phyloP scores from a whole-genome alignment of 2,329 filamentous ascomycete species.

The Sporothrix curviconia region DNA sequence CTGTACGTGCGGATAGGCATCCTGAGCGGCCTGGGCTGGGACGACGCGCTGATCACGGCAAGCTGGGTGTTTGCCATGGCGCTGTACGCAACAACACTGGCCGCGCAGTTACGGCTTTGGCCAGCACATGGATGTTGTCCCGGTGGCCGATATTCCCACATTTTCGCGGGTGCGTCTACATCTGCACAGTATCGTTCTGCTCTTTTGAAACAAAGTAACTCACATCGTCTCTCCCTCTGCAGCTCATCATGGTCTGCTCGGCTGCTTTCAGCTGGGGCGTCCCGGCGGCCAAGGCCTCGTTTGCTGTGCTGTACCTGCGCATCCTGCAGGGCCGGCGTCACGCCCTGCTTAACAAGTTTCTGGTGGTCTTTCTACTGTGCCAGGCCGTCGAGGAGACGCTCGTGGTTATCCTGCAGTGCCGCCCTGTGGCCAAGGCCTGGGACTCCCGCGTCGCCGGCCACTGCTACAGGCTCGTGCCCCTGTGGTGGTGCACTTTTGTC shows the following conservation, averaged over 20 bases:
- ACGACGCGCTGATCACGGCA: not conserved
- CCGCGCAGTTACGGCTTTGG: not conserved
- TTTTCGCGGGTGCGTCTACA: not conserved
- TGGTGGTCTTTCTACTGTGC: not conserved
- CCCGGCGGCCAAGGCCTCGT: slow-evolving; percentile 6
- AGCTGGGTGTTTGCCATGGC: slow-evolving; percentile 9
- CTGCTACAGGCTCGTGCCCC: not conserved
- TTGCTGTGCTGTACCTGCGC: slow-evolving; percentile 7
- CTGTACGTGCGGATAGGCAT: slow-evolving; percentile 3
- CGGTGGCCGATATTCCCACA: not conserved
- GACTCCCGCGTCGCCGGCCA: not conserved
- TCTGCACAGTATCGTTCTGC: no score
- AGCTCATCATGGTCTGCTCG: slow-evolving; percentile 4
- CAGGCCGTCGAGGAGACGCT: slow-evolving; percentile 13
- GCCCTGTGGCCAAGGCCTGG: slow-evolving; percentile 9
- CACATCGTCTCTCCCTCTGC: no score
- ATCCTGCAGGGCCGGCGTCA: slow-evolving; percentile 3
- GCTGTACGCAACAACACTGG: not conserved
- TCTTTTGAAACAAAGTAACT: no score
- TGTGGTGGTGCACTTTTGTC: slow-evolving; percentile 2
- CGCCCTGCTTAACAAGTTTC: slow-evolving; percentile 3
- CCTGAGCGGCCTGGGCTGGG: slow-evolving; percentile 6
- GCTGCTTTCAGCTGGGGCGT: not conserved
- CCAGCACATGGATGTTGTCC: not conserved
- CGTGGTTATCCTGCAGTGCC: slow-evolving; percentile 8